These are phyloP conservation scores for Pelagomonas calceolata DNA, from an alignment of 108 stramenopile species.

Conservation along the genomic window DNA sequence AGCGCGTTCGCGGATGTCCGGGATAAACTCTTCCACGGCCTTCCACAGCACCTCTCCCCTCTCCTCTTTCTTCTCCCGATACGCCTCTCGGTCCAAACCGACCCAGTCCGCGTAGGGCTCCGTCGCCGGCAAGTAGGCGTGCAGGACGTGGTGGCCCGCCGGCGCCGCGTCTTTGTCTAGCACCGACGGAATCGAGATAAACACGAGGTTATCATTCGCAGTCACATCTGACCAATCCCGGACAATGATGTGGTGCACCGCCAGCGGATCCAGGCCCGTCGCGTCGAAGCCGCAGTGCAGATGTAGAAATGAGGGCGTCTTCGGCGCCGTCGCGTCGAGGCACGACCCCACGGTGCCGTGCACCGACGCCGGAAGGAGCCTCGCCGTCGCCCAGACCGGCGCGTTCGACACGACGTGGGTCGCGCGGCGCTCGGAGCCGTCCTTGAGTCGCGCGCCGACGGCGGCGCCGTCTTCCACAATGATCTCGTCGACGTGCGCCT, in stretches of 20 bases:
- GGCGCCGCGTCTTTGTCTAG: conserved; percentile 74
- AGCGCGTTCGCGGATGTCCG: conserved; percentile 52
- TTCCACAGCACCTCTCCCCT: conserved; percentile 64
- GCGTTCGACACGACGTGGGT: conserved; percentile 14
- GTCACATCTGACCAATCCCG: conserved; percentile 60
- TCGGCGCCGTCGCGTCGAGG: conserved; percentile 20
- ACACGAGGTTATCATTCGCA: conserved; percentile 66
- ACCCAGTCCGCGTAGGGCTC: conserved; percentile 69
- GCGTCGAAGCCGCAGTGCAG: conserved; percentile 67
- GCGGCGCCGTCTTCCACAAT: conserved; percentile 20
- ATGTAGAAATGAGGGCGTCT: conserved; percentile 62
- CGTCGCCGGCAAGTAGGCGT: conserved; percentile 69
- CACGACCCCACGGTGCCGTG: too few species aligned
- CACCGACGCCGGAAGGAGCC: background rate
- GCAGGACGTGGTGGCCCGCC: conserved; percentile 60
- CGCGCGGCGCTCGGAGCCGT: conserved; percentile 21
- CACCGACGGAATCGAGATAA: conserved; percentile 67
- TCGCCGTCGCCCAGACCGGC: conserved; percentile 6
- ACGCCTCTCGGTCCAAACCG: conserved; percentile 52
- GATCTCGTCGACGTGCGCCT: conserved; percentile 21
- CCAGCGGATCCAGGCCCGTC: conserved; percentile 36
- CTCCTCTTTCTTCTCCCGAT: conserved; percentile 64
- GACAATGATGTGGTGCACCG: conserved; percentile 73
- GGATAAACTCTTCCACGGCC: conserved; percentile 66
- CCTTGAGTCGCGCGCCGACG: conserved; percentile 14